These are phyloP conservation scores for Aspergillus indologenus DNA, from an alignment of 495 filamentous ascomycete genomes.

Conservation along the genomic window DNA sequence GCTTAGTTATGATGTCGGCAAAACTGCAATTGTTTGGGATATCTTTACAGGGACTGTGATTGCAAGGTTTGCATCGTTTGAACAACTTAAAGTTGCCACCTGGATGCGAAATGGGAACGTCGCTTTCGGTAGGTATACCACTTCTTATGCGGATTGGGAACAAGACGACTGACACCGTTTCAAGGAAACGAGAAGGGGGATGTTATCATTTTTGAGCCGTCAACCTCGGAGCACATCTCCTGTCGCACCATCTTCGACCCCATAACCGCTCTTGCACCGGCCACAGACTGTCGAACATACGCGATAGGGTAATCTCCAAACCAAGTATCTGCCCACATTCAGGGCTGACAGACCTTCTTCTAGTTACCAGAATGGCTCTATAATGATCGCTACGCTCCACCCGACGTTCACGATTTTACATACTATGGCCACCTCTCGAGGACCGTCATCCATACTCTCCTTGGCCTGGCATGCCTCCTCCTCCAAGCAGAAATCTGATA, in stretches of 20 bases:
- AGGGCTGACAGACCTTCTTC: background rate
- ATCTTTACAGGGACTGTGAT: constrained; percentile 87
- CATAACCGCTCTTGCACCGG: constrained; percentile 85
- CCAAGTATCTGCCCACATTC: background rate
- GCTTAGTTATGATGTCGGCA: constrained; percentile 87
- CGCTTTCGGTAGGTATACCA: constrained; percentile 67
- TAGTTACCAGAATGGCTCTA: constrained; percentile 94
- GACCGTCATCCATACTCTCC: constrained; percentile 84
- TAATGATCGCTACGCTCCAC: constrained; percentile 82
- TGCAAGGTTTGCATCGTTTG: constrained; percentile 85
- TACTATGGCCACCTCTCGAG: constrained; percentile 76
- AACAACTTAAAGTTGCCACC: constrained; percentile 75
- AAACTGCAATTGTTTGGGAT: constrained; percentile 96
- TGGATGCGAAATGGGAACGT: constrained; percentile 99
- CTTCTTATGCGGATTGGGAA: background rate
- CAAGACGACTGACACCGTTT: constrained; percentile 11
- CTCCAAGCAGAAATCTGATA: constrained; percentile 94
- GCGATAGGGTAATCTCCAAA: constrained; percentile 73
- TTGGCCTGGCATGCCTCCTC: constrained; percentile 97
- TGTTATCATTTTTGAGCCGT: constrained; percentile 90
- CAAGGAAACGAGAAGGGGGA: constrained; percentile 86
- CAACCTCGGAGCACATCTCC: constrained; percentile 89
- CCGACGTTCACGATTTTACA: constrained; percentile 94
- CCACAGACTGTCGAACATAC: constrained; percentile 91
- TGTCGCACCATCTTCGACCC: constrained; percentile 91